Base-by-base conservation (phyloP, 2,329 filamentous ascomycete species). In the Camptophora hylomeconis region DNA sequence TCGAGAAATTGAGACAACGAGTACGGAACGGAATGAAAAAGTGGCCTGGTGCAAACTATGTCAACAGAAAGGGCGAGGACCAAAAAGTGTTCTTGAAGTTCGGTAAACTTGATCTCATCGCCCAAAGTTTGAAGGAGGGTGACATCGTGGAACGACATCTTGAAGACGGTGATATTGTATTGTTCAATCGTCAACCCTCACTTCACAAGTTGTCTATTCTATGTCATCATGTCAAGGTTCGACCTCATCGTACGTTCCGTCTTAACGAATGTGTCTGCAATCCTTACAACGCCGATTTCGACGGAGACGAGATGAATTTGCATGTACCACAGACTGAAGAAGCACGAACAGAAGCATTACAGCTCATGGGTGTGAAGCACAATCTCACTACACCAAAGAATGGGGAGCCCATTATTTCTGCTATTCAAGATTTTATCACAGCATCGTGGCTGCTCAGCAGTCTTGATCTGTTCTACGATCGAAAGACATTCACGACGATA, bases 381-480 rank as follows among this genome's bases (percentile, higher is more conserved):
- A 98, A 98, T 51, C 57, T 98, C 34, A 80, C 80, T 3, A 98
- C 89, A 0, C 89, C 89, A 1, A 94, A 94, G 56, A 95, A 95
- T 57, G 89, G 89, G 50, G 87, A 93, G 45, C 89, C 89, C 2
- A 92, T 98, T 45, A 95, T 98, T 58, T 84, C 86, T 11, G 87
- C 89, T n/a, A 98, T 92, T 17, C 89, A 98, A 49, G 89, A 98
- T 65, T 98, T 98, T 59, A 95, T 98, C 45, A 95, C 87, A 15
- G 86, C 86, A 3, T 81, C 89, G 0, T 98, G 84, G 49, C 60
- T 95, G 3, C 64, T 95, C 15, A 93, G 83, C 45, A 80, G 76
- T 54, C 95, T 95, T 50, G 87, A 95, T 50, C 72, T 75, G 32
- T 95, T 98, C 56, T 93, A 80, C 47, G 83, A 92, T 45, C 75